Evolutionary conservation across 2,329 filamentous ascomycete genomes (phyloP), one percentile per base, ranked within the genome.

Genomic region (Diaporthe citri): DNA sequence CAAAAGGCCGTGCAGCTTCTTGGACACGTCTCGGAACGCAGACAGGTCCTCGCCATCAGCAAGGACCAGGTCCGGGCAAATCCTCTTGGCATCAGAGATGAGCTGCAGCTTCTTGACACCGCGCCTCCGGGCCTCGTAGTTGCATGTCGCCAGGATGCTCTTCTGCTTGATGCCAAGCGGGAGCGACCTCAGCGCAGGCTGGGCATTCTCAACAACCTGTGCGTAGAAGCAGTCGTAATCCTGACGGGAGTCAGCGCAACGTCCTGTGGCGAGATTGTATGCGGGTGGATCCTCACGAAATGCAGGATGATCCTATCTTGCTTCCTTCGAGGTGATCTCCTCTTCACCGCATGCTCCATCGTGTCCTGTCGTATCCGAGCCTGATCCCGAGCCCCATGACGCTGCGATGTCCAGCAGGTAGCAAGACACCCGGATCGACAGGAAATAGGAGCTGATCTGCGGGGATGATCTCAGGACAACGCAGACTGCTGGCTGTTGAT

Each of bases 141-240:
- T 98, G 88, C 95, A 97, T 6, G 95, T 97, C 31, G 96, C 95
- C 55, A 97, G 88, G 73, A 98, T 98, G 82, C 95, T 94, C 84
- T 98, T 98, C 84, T 98, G 96, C 83, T 96, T 94, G 75, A 98
- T 92, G 48, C 95, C 96, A 46, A 98, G 86, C 9, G 95, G 95
- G 25, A 93, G 85, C 1, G 89, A 87, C 81, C 91, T 95, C 74
- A 98, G 87, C 3, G 88, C 86, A 0, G 95, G 95, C 78, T 94
- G 92, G 81, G 94, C 93, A 77, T 93, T 93, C 84, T 98, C 95
- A 78, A 97, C 93, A 12, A 97, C 95, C 67, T 95, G 95, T 31
- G 96, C 96, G 83, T 98, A 98, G 87, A 98, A 98, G 86, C 95
- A 97, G 86, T 96, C 94, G 82, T 95, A 94, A 83, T 94, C 92